A percentile compares a stretch with the other conserved stretches of the same genome.
These are phyloP conservation scores for Fusarium luffae DNA, from an alignment of 2,329 filamentous ascomycete genomes.

Conservation along the genomic window DNA sequence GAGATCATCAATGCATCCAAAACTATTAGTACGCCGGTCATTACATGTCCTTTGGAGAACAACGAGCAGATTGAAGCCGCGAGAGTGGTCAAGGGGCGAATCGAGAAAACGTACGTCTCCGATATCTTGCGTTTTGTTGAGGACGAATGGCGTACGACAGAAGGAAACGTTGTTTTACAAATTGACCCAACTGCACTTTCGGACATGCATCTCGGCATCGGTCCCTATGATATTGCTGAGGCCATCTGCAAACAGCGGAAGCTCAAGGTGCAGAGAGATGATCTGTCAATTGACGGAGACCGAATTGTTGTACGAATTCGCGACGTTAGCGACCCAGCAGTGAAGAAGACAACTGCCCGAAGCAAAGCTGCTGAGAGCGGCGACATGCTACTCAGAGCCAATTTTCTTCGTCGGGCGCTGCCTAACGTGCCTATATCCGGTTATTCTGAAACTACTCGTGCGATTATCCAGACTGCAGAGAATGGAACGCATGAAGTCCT, in stretches of 20 bases:
- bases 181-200: conserved; percentile 83
- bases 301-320: conserved; percentile 79
- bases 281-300: conserved; percentile 69
- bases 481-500: conserved; percentile 76
- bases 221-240: conserved; percentile 75
- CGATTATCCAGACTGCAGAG: conserved; percentile 87
- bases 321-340: conserved; percentile 62
- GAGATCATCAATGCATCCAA: conserved; percentile 99
- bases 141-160: conserved; percentile 84
- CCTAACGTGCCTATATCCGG: conserved; percentile 89
- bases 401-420: conserved; percentile 84
- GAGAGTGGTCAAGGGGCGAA: conserved; percentile 89
- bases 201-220: conserved; percentile 84
- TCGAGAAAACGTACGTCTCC: conserved; percentile 92
- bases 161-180: conserved; percentile 81
- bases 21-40: conserved; percentile 92
- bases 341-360: conserved; percentile 58
- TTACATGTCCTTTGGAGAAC: conserved; percentile 85
- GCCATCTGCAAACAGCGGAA: conserved; percentile 86
- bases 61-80: conserved; percentile 80
- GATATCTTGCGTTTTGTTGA: conserved; percentile 86
- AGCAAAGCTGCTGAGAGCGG: conserved; percentile 58
- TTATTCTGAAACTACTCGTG: conserved; percentile 85
- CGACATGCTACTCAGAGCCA: conserved; percentile 78
- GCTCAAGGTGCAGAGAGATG: conserved; percentile 76